Conservation (phyloP, 31 red algal species). For the Asparagopsis taxiformis region DNA sequence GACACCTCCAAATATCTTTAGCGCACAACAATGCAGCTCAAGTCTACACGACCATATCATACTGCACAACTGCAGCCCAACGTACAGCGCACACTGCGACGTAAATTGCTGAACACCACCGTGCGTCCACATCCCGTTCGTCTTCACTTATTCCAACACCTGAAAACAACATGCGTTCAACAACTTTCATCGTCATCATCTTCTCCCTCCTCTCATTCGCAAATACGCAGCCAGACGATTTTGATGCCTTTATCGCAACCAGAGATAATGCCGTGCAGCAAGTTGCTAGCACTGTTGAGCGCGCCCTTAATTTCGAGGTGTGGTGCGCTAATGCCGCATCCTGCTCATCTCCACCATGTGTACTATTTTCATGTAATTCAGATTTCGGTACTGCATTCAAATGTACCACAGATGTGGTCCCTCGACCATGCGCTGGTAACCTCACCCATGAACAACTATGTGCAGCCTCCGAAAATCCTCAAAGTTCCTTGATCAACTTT, state of each 20-base stretch:
- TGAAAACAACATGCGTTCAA: no score
- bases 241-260: not conserved
- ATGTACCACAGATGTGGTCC: not conserved
- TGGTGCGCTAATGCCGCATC: not conserved
- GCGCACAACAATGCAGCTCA: no score
- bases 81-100: no score
- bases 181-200: not conserved
- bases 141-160: no score
- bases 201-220: not conserved
- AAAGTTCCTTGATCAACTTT: not conserved
- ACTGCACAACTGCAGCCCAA: no score
- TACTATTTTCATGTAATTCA: not conserved
- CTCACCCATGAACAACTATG: not conserved
- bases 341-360: not conserved
- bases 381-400: not conserved
- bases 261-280: not conserved
- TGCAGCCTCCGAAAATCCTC: not conserved
- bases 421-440: not conserved
- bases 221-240: not conserved
- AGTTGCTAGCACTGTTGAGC: not conserved
- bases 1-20: no score
- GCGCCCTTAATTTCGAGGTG: not conserved
- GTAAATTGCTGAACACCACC: no score
- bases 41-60: no score
- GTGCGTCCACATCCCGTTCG: no score